phyloP scores from a whole-genome alignment of 208 protist species.

The Trypanosoma avium region DNA sequence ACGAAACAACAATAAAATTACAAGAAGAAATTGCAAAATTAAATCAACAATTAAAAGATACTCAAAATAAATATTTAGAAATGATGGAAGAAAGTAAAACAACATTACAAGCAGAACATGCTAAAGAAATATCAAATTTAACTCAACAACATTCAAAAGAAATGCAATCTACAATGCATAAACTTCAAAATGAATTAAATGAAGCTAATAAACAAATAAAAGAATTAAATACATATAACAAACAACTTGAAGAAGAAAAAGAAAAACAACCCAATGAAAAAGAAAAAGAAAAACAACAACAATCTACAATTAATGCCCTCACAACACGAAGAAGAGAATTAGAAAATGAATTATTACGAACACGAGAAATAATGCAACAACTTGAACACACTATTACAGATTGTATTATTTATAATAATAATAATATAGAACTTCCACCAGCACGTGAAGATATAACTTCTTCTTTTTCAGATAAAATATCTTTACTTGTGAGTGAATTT shows the following conservation, averaged over 20 bases:
- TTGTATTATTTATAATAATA: constrained; percentile 20
- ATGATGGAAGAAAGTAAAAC: not conserved
- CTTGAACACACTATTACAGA: constrained; percentile 29
- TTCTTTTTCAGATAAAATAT: constrained; percentile 38
- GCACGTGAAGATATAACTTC: not conserved
- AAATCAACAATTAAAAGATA: not conserved
- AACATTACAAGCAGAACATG: not conserved
- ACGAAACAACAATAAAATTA: not conserved
- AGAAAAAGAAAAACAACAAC: not conserved
- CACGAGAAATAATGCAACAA: constrained; percentile 23
- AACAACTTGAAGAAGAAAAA: constrained; percentile 9
- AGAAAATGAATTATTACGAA: constrained; percentile 6
- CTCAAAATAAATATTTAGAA: constrained; percentile 1
- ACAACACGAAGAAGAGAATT: constrained; percentile 19
- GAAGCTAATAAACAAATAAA: not conserved
- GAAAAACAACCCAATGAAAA: not conserved
- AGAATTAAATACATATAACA: not conserved
- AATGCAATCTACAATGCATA: constrained; percentile 1
- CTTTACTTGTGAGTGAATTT: constrained; percentile 46
- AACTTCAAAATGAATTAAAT: constrained; percentile 10
- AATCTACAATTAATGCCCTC: constrained; percentile 14
- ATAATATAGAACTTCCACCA: constrained; percentile 8
- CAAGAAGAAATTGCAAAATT: constrained; percentile 2
- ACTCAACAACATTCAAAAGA: not conserved
- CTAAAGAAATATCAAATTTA: not conserved